A percentile compares a stretch with the other conserved stretches of the same genome.
These are phyloP conservation scores for Podaxis carcinomalis DNA, from an alignment of 768 basidiomycete species.

Conservation along the genomic window DNA sequence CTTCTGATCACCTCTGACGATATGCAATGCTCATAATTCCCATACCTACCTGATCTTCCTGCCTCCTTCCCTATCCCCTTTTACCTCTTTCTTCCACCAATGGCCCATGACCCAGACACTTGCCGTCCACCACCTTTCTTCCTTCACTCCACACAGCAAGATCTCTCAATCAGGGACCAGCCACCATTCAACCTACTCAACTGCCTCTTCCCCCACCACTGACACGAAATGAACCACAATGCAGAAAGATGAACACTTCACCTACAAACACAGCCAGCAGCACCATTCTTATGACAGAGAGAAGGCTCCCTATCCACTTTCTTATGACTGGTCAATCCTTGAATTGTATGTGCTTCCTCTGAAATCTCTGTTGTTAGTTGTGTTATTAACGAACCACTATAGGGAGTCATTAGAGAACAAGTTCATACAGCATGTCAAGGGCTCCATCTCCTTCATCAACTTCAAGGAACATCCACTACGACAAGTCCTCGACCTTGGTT, in stretches of 20 bases:
- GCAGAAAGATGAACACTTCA: conserved; percentile 55
- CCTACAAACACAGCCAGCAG: conserved; percentile 54
- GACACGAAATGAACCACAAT: conserved; percentile 34
- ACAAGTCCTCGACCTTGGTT: conserved; percentile 64
- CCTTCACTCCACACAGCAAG: conserved; percentile 7
- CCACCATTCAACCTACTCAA: conserved; percentile 17
- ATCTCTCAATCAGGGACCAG: background rate
- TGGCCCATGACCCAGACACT: conserved; percentile 1
- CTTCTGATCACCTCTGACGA: conserved; percentile 1
- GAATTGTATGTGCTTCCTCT: conserved; percentile 52
- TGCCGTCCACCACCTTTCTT: conserved; percentile 1
- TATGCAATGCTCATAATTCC: conserved; percentile 7
- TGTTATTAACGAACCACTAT: background rate
- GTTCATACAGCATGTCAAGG: conserved; percentile 43
- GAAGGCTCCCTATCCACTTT: conserved; percentile 78
- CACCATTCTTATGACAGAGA: conserved; percentile 68
- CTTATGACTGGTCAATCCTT: conserved; percentile 62
- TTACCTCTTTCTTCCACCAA: background rate
- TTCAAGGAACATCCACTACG: conserved; percentile 50
- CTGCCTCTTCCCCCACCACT: conserved; percentile 21
- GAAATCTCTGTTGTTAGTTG: background rate
- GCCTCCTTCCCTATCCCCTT: background rate
- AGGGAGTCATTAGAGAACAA: conserved; percentile 56
- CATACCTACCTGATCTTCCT: conserved; percentile 2
- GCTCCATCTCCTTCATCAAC: conserved; percentile 57